Percentiles rank a stretch among this genome's conserved stretches.
Conservation (phyloP, 1,284 basidiomycete species). For the Ceratobasidium theobromae region DNA sequence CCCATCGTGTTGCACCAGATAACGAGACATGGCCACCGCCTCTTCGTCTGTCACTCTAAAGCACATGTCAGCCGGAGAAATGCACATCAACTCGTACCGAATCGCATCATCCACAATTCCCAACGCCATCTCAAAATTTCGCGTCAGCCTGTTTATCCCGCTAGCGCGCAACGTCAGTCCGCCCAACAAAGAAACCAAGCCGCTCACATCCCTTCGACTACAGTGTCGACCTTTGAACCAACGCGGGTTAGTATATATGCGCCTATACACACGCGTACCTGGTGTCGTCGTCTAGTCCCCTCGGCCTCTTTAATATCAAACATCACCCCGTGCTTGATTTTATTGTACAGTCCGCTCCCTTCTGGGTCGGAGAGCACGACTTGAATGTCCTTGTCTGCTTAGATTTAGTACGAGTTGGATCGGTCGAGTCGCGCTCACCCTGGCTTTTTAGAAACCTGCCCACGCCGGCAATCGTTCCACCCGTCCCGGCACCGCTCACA, state of each 20-base stretch:
- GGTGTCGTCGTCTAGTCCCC: slow-evolving; percentile 90
- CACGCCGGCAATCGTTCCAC: slow-evolving; percentile 89
- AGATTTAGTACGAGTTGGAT: neutral
- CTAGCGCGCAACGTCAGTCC: slow-evolving; percentile 51
- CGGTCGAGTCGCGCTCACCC: neutral
- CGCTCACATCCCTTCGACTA: slow-evolving; percentile 82
- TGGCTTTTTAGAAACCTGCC: slow-evolving; percentile 67
- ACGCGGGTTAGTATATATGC: neutral
- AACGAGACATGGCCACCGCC: slow-evolving; percentile 89
- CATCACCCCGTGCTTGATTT: slow-evolving; percentile 94
- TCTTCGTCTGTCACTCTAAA: slow-evolving; percentile 84
- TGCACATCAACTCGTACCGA: slow-evolving; percentile 53
- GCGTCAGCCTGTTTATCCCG: slow-evolving; percentile 84
- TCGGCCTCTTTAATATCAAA: slow-evolving; percentile 90
- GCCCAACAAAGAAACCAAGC: neutral
- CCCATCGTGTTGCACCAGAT: slow-evolving; percentile 85
- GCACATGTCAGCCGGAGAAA: neutral
- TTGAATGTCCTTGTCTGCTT: slow-evolving; percentile 48
- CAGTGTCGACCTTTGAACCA: slow-evolving; percentile 85
- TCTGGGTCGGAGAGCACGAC: slow-evolving; percentile 89
- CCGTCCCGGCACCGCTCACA: slow-evolving; percentile 94
- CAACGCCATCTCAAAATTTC: slow-evolving; percentile 81
- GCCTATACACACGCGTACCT: slow-evolving; percentile 45
- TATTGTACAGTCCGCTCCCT: slow-evolving; percentile 94
- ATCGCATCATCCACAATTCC: slow-evolving; percentile 85